Base-by-base conservation (phyloP, 2,329 filamentous ascomycete genomes). In the Plectosphaerella plurivora region DNA sequence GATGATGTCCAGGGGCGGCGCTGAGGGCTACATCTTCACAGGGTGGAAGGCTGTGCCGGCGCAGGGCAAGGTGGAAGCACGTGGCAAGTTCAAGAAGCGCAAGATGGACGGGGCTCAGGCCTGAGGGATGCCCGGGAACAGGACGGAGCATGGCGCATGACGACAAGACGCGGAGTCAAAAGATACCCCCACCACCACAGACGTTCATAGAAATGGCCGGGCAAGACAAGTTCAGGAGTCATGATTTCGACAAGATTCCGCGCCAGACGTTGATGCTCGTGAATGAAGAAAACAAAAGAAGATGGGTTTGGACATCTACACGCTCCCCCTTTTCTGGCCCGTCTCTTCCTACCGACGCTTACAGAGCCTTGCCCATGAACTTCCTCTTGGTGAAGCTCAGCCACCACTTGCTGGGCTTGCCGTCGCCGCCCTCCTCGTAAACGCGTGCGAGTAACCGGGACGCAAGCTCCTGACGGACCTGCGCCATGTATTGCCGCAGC, bases 311-410 rank as follows among this genome's bases (percentile, higher is more conserved):
- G 28, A 33, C 28, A 33, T 33, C 28, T 33, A 33, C 28, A 33
- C 14, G 37, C 37, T 41, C 16, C 37, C n/a, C 6, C 5, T 20
- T 18, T 20, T 44, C 35, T 44, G 3, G n/a, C 41, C 16, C 41
- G n/a, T n/a, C 16, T 20, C n/a, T 44, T 8, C 10, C 16, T n/a
- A 15, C 4, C 3, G 37, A 18, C 35, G 10, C 36, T 69, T 78
- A 92, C 73, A 94, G 76, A 60, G 83, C 82, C 84, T 97, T 97
- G 70, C 92, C 92, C 94, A 99, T 97, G 68, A 99, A 99, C 84
- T 97, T 97, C 75, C 94, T 87, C 86, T 97, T 97, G 51, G 89
- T 90, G 70, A 97, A 99, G 79, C 94, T 97, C 69, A 99, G 74
- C 94, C 94, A 99, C 90, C 93, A 97, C 84, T 95, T 83, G 71